Conservation (phyloP, 345 rosid genomes). For the Rubroshorea leprosula region DNA sequence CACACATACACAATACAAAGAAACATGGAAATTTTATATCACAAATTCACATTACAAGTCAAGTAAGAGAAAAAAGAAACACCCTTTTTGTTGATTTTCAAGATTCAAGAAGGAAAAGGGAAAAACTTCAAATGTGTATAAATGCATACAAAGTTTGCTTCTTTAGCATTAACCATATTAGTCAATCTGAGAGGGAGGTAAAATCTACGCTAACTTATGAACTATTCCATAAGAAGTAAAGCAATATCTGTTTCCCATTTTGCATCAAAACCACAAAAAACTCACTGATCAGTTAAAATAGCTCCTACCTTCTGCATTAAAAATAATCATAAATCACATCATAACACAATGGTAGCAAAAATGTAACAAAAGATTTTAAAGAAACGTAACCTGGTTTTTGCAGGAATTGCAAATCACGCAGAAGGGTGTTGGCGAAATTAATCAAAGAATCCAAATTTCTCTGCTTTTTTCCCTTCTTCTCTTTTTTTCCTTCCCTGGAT, state of each 20-base stretch:
- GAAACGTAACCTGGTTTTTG: conserved; percentile 3
- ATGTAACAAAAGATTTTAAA: background rate
- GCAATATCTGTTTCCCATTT: background rate
- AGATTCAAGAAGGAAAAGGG: background rate
- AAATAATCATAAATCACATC: background rate
- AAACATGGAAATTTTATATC: background rate
- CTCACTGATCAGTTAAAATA: background rate
- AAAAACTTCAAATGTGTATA: background rate
- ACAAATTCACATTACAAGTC: background rate
- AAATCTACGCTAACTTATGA: conserved; percentile 7
- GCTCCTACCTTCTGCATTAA: background rate
- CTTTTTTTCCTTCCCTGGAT: no score
- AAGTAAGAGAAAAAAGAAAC: background rate
- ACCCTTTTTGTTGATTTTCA: conserved; percentile 1
- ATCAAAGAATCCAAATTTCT: no score
- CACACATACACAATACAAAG: background rate
- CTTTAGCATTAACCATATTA: background rate
- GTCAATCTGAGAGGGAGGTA: background rate
- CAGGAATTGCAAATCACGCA: background rate
- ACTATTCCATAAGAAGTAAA: background rate
- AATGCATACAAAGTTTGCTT: background rate
- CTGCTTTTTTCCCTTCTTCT: no score
- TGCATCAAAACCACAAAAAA: background rate
- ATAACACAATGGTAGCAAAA: conserved; percentile 5
- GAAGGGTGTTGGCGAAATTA: no score